Evolutionary conservation across 1,139 yeast species (phyloP).

Genomic region (Suhomyces atakaporum): DNA sequence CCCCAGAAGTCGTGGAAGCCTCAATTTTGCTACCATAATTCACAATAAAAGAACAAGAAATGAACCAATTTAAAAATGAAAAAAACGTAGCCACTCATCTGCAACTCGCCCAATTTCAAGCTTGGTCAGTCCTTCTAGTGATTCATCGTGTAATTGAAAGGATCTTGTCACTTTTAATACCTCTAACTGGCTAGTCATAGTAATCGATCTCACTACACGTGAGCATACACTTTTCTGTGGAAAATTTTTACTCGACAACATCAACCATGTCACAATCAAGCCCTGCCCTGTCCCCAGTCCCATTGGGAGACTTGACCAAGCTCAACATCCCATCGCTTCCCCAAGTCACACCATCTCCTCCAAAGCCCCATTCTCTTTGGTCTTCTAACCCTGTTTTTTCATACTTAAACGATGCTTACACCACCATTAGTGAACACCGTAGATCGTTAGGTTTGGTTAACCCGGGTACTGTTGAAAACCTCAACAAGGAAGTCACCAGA

Average conservation of each 20-base stretch:
- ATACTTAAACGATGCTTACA: slow-evolving; percentile 76
- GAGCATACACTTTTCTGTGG: neutral
- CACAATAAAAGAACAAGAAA: too few species aligned
- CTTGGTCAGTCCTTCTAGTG: too few species aligned
- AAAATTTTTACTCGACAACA: slow-evolving; percentile 9
- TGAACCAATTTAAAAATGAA: too few species aligned
- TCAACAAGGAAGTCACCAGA: slow-evolving; percentile 89
- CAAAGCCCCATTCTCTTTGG: slow-evolving; percentile 65
- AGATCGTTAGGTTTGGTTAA: slow-evolving; percentile 76
- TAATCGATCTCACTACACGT: neutral
- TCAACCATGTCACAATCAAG: slow-evolving; percentile 19
- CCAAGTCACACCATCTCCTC: slow-evolving; percentile 51
- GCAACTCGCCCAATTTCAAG: too few species aligned
- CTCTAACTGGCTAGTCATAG: too few species aligned
- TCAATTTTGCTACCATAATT: too few species aligned
- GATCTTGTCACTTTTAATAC: too few species aligned
- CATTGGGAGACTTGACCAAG: slow-evolving; percentile 56
- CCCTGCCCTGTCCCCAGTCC: slow-evolving; percentile 30
- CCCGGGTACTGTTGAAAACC: slow-evolving; percentile 95
- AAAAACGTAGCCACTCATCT: too few species aligned
- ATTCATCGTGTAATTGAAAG: too few species aligned
- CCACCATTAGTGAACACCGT: slow-evolving; percentile 75
- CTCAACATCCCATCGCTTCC: slow-evolving; percentile 60
- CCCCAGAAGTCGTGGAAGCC: too few species aligned
- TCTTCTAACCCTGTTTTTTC: slow-evolving; percentile 84